These are phyloP conservation scores for Tagetes erecta DNA, from an alignment of 129 eudicot genomes.

Conservation along the genomic window DNA sequence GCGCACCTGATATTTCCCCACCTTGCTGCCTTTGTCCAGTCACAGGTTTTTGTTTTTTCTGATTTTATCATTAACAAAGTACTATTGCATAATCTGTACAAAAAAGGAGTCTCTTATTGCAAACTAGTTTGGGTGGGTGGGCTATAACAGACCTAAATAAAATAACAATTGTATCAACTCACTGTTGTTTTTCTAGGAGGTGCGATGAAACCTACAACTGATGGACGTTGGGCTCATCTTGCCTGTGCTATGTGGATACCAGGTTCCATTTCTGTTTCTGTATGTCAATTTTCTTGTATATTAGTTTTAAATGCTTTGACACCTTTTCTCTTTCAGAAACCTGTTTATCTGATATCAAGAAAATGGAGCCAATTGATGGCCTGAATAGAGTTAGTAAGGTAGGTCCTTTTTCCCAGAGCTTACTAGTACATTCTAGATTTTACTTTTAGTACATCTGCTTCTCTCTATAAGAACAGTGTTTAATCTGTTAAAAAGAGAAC, in stretches of 20 bases:
- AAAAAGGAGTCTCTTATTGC: neutral
- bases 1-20: conserved; percentile 81
- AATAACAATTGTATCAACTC: conserved; percentile 1
- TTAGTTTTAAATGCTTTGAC: conserved; percentile 22
- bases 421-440: neutral
- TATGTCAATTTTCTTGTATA: neutral
- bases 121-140: conserved; percentile 14
- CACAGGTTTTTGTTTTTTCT: conserved; percentile 49
- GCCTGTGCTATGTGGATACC: conserved; percentile 99
- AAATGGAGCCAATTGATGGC: conserved; percentile 99
- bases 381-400: conserved; percentile 87
- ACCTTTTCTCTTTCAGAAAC: conserved; percentile 62
- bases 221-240: conserved; percentile 99
- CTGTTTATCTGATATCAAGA: conserved; percentile 83
- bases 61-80: neutral
- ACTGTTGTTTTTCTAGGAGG: conserved; percentile 60
- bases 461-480: neutral
- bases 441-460: neutral
- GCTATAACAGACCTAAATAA: neutral
- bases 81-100: neutral
- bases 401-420: conserved; percentile 22
- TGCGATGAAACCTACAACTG: conserved; percentile 97
- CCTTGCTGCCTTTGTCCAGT: conserved; percentile 97
- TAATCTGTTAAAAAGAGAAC: neutral
- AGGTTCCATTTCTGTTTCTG: conserved; percentile 43